Conservation (phyloP, 75 land plant species). For the Pinus albicaulis region DNA sequence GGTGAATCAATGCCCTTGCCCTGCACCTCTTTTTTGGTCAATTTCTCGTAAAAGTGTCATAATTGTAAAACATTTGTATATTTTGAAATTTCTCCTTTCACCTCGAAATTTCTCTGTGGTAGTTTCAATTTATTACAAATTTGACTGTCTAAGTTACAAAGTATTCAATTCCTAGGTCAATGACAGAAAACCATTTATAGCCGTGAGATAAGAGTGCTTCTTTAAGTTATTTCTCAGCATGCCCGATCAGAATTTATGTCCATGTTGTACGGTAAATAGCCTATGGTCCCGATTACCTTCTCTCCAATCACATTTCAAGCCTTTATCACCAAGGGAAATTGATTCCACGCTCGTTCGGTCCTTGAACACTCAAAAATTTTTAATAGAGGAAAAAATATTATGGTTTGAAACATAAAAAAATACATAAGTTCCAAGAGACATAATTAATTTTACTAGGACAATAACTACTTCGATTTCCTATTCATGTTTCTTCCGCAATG, state of each 20-base stretch:
- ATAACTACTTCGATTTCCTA: not conserved
- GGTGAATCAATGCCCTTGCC: conserved; percentile 26
- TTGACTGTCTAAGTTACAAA: not conserved
- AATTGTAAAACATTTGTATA: not conserved
- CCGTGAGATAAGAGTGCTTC: not conserved
- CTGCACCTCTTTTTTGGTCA: not conserved
- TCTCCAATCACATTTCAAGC: too few species aligned
- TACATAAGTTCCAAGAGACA: not conserved
- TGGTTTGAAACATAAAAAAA: not conserved
- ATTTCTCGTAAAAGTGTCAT: not conserved
- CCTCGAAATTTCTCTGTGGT: not conserved
- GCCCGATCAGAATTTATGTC: too few species aligned
- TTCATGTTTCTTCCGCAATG: not conserved
- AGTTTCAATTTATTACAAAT: not conserved
- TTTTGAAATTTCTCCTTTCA: not conserved
- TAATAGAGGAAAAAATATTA: too few species aligned
- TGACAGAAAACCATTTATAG: not conserved
- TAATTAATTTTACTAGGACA: not conserved
- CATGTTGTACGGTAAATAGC: too few species aligned
- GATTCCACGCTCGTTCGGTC: too few species aligned
- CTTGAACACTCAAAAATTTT: too few species aligned
- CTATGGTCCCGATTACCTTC: too few species aligned
- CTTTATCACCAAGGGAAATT: too few species aligned
- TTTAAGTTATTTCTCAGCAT: too few species aligned
- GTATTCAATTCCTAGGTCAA: not conserved